A percentile compares a stretch with the other conserved stretches of the same genome.
These are phyloP conservation scores for Lactuca saligna DNA, from an alignment of 129 eudicot species.

Conservation along the genomic window DNA sequence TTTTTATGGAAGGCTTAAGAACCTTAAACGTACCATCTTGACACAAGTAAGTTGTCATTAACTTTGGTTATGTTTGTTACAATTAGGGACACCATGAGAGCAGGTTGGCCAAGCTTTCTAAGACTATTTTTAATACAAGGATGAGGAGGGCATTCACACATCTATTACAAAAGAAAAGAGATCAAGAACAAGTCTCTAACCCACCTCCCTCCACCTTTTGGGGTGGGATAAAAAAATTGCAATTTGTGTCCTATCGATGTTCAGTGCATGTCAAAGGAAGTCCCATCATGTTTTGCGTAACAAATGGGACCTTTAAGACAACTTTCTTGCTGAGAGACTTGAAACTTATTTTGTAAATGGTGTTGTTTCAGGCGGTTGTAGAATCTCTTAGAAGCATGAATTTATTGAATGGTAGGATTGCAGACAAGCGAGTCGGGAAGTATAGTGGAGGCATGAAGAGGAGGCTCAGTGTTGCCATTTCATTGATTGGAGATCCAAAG, in stretches of 20 bases:
- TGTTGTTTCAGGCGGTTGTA: constrained; percentile 68
- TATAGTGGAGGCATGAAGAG: constrained; percentile 99
- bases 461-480: constrained; percentile 97
- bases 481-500: constrained; percentile 93
- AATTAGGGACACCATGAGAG: neutral
- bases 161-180: too few relatives aligned
- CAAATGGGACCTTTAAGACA: too few relatives aligned
- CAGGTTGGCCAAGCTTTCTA: too few relatives aligned
- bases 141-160: too few relatives aligned
- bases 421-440: constrained; percentile 81
- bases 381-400: constrained; percentile 79
- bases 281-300: too few relatives aligned
- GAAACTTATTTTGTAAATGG: neutral
- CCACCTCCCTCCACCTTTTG: too few relatives aligned
- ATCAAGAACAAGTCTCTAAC: too few relatives aligned
- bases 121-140: too few relatives aligned
- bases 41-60: constrained; percentile 51
- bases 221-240: too few relatives aligned
- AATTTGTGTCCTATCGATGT: too few relatives aligned
- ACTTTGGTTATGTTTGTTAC: neutral
- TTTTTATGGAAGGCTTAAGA: constrained; percentile 94
- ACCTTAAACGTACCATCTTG: constrained; percentile 70
- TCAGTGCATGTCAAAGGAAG: too few relatives aligned
- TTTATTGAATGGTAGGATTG: constrained; percentile 82
- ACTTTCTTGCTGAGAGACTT: too few relatives aligned